A percentile compares a stretch with the other conserved stretches of the same genome.
phyloP scores from a whole-genome alignment of 176 grass and related monocot species.

The Aegilops sharonensis region DNA sequence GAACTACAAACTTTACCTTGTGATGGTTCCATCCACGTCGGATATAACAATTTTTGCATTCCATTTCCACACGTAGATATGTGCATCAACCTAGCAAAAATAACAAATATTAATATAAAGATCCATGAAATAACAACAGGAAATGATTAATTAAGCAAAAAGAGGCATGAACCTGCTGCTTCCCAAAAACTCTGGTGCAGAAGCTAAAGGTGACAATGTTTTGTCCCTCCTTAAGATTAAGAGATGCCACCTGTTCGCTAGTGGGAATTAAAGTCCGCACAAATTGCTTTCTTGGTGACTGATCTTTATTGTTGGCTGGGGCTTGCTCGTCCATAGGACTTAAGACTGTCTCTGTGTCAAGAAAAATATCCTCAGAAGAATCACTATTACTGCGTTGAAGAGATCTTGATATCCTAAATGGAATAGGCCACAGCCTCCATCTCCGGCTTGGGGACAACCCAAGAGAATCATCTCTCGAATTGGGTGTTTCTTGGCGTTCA shows the following conservation, averaged over 20 bases:
- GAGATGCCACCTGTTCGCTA: constrained; percentile 92
- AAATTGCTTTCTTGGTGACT: constrained; percentile 90
- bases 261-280: constrained; percentile 88
- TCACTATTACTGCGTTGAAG: constrained; percentile 88
- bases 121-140: constrained; percentile 11
- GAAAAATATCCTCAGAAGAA: constrained; percentile 86
- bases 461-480: constrained; percentile 49
- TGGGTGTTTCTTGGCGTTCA: constrained; percentile 46
- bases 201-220: constrained; percentile 97
- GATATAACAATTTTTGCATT: constrained; percentile 98
- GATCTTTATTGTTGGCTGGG: constrained; percentile 51
- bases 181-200: constrained; percentile 87
- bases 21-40: constrained; percentile 99
- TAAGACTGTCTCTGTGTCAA: constrained; percentile 82
- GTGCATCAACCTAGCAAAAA: constrained; percentile 86
- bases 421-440: constrained; percentile 93
- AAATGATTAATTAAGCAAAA: constrained; percentile 33
- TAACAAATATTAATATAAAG: constrained; percentile 32
- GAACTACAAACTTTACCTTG: constrained; percentile 61
- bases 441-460: constrained; percentile 65
- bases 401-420: constrained; percentile 79
- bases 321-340: constrained; percentile 71
- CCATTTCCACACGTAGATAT: constrained; percentile 99
- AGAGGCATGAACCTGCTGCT: constrained; percentile 69
- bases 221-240: constrained; percentile 93